A percentile compares a stretch with the other conserved stretches of the same genome.
phyloP scores from a whole-genome alignment of 352 stramenopile species.

The Phytophthora rubi region DNA sequence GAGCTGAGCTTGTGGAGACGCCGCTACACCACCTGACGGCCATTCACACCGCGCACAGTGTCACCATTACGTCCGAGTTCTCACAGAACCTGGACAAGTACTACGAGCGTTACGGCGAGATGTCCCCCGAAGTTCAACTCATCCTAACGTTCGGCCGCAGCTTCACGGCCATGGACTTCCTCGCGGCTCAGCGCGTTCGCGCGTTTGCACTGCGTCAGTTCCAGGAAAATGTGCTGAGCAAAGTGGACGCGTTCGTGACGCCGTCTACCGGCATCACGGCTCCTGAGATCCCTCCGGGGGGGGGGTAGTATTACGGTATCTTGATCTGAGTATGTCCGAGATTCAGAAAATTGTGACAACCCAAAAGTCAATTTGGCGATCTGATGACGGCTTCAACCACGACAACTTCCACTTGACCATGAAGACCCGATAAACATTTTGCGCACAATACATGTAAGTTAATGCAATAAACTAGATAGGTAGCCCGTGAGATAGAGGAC shows the following conservation, averaged over 20 bases:
- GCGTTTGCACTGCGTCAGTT: constrained; percentile 83
- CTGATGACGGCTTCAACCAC: constrained; percentile 24
- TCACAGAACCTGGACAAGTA: constrained; percentile 74
- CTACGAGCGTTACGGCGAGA: constrained; percentile 54
- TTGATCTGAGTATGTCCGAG: constrained; percentile 24
- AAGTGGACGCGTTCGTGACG: constrained; percentile 90
- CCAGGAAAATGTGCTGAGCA: constrained; percentile 73
- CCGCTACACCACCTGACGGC: constrained; percentile 76
- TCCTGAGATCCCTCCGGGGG: constrained; percentile 60
- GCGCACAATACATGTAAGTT: neutral
- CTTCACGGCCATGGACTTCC: constrained; percentile 78
- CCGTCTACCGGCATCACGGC: constrained; percentile 83
- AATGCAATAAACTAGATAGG: neutral
- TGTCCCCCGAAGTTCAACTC: constrained; percentile 81
- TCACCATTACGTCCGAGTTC: constrained; percentile 88
- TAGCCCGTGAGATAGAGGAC: constrained; percentile 2
- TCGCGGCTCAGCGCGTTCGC: constrained; percentile 86
- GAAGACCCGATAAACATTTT: neutral
- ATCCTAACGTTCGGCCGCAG: constrained; percentile 72
- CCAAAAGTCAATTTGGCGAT: constrained; percentile 19
- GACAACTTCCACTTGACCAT: neutral
- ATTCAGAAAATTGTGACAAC: constrained; percentile 18
- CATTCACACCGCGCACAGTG: constrained; percentile 81
- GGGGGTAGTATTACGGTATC: neutral
- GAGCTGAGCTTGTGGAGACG: constrained; percentile 80